Base-by-base conservation (phyloP, 2,329 filamentous ascomycete genomes). In the Xylariaceae sp. region DNA sequence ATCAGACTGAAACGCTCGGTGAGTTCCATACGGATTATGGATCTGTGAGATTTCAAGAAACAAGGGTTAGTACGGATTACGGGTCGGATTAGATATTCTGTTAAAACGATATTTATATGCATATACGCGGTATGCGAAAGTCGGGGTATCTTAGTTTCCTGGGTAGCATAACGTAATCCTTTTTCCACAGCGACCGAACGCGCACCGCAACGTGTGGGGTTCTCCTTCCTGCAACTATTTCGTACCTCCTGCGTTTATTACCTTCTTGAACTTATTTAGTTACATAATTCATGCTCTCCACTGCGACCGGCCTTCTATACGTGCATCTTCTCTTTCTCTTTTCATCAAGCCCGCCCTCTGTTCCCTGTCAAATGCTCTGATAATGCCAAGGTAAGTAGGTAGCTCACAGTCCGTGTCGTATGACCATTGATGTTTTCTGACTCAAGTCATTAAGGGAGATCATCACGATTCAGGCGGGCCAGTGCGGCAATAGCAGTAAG, bases 401-500 rank as follows among this genome's bases (percentile, higher is more conserved):
- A 30, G 34, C 23, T 18, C 23, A 3, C 47, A 45, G 11, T 37
- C 39, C 17, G 11, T n/a, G 50, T 53, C 11, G 15, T 45, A 52
- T 42, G 30, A 11, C 52, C 35, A 30, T 13, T 35, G 17, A 30
- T 30, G 23, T 3, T 51, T 42, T 15, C 53, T 61, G 56, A 63
- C 61, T 48, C 23, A 11, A 44, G 4, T 23, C 42, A 13, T 58
- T 1, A 69, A 97, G 94, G 77, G 94, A 99, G 84, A 99, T 99
- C 71, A 99, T 99, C 77, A 99, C 95, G 64, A 89, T 99, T 70
- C 94, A 99, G 79, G 93, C 95, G 66, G 94, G 94, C 83, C 94
- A 97, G 78, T 97, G 94, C 83, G 94, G 93, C 84, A 97, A 97
- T 80, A 97, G 92, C 85, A 93, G 92, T 96, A 74, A 81, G 90